These are phyloP conservation scores for Phtheirospermum japonicum DNA, from an alignment of 257 asterid genomes.

Conservation along the genomic window DNA sequence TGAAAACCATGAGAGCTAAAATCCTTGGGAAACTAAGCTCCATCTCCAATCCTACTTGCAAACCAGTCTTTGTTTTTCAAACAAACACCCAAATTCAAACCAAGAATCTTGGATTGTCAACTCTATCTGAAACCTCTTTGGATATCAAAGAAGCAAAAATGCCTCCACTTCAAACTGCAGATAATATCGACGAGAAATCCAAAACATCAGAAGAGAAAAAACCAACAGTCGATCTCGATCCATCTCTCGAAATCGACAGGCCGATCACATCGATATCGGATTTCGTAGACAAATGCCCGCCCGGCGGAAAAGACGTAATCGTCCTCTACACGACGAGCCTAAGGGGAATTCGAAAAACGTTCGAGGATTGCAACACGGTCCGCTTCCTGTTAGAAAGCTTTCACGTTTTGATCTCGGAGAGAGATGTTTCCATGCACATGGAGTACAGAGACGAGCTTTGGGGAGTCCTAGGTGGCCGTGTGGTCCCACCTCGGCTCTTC, in stretches of 20 bases:
- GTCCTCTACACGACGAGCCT: slow-evolving; percentile 74
- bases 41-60: too few species aligned
- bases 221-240: slow-evolving; percentile 17
- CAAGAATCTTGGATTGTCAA: slow-evolving; percentile 16
- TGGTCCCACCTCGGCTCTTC: slow-evolving; percentile 77
- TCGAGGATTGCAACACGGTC: slow-evolving; percentile 59
- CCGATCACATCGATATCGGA: slow-evolving; percentile 9
- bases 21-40: too few species aligned
- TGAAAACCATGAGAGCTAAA: too few species aligned
- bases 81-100: slow-evolving; percentile 45
- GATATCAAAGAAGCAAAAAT: not conserved
- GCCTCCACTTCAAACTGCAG: not conserved
- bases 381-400: slow-evolving; percentile 61
- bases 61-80: slow-evolving; percentile 28
- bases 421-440: slow-evolving; percentile 71
- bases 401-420: slow-evolving; percentile 43
- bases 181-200: not conserved
- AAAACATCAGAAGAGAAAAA: slow-evolving; percentile 11
- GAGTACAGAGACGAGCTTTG: slow-evolving; percentile 77
- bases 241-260: not conserved
- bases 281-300: slow-evolving; percentile 52
- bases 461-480: slow-evolving; percentile 44
- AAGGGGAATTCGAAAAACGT: slow-evolving; percentile 76
- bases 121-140: not conserved
- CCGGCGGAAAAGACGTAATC: slow-evolving; percentile 46